Percentiles rank a stretch among this genome's conserved stretches.
Conservation (phyloP, 352 stramenopile species). For the Pythium rishiriense region DNA sequence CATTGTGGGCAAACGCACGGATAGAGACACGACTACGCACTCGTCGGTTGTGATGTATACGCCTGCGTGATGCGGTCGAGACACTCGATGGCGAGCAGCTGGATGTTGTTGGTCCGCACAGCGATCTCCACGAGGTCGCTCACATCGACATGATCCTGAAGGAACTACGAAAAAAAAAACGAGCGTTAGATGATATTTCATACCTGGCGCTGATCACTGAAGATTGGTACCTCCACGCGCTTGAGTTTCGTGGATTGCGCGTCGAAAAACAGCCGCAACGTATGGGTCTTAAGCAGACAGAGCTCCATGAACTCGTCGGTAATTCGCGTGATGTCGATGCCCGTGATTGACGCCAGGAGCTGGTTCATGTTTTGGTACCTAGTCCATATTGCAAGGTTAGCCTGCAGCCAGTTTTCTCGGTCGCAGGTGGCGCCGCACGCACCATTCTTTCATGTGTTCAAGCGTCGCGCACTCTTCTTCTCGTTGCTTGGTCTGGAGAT, state of each 20-base stretch:
- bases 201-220: no score
- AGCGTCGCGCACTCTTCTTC: slow-evolving; percentile 72
- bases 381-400: not conserved
- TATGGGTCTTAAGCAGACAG: slow-evolving; percentile 48
- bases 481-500: slow-evolving; percentile 69
- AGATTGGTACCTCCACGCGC: slow-evolving; percentile 62
- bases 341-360: slow-evolving; percentile 53
- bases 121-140: slow-evolving; percentile 55
- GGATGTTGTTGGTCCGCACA: slow-evolving; percentile 58
- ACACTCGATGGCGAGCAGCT: slow-evolving; percentile 62
- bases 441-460: slow-evolving; percentile 79
- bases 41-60: not conserved
- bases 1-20: not conserved
- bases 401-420: not conserved
- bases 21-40: not conserved
- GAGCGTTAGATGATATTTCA: no score
- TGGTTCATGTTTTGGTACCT: slow-evolving; percentile 70
- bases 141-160: slow-evolving; percentile 29
- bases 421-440: no score
- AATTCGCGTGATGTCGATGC: slow-evolving; percentile 58
- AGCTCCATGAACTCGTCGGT: slow-evolving; percentile 65
- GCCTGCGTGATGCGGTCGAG: slow-evolving; percentile 41
- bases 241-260: slow-evolving; percentile 49
- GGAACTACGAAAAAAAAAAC: no score
- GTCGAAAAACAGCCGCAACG: slow-evolving; percentile 61